Evolutionary conservation across 2,329 filamentous ascomycete genomes (phyloP).

Genomic region (Parascedosporium putredinis): DNA sequence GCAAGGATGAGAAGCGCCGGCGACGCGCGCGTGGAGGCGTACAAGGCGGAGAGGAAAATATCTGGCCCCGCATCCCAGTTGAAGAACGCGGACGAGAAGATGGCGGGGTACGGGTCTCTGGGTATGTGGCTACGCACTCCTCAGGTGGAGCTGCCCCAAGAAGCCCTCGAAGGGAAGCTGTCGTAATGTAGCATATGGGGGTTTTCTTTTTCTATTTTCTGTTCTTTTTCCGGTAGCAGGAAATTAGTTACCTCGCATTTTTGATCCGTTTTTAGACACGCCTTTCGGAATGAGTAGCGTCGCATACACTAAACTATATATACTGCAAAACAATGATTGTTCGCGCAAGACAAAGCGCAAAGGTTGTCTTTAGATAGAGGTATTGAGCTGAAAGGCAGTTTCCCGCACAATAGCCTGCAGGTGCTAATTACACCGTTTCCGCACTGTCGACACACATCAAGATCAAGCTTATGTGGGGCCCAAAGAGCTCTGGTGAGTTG

Average conservation of each 20-base stretch:
- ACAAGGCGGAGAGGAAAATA: conserved; percentile 9
- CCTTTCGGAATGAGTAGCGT: too few relatives aligned
- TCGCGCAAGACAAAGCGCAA: too few relatives aligned
- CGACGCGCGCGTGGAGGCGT: conserved; percentile 7
- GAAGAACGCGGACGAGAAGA: conserved; percentile 3
- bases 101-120: conserved; percentile 8
- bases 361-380: too few relatives aligned
- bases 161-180: conserved; percentile 5
- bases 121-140: conserved; percentile 4
- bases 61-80: background rate
- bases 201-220: too few relatives aligned
- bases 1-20: conserved; percentile 19
- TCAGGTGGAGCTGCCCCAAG: conserved; percentile 1
- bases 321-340: too few relatives aligned
- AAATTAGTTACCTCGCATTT: too few relatives aligned
- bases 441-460: background rate
- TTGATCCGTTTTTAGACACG: too few relatives aligned
- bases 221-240: too few relatives aligned
- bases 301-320: background rate
- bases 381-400: background rate
- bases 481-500: background rate
- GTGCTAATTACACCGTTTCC: background rate
- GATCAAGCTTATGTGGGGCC: too few relatives aligned
- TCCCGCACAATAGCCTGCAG: background rate
- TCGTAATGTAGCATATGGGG: too few relatives aligned